Evolutionary conservation across 768 basidiomycete species (phyloP).

Genomic region (Suillus lakei): DNA sequence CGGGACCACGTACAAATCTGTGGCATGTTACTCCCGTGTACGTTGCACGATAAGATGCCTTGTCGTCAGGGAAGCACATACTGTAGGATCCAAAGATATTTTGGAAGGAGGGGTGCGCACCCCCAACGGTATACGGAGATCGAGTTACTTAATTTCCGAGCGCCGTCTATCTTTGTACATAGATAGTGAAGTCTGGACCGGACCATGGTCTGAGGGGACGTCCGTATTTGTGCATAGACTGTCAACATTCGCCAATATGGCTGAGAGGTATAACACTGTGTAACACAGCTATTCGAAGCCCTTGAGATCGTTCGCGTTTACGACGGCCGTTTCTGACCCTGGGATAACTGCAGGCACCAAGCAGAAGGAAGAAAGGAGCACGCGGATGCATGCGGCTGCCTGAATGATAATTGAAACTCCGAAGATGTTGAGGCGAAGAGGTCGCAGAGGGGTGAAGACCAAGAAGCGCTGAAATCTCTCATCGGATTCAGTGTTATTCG

Average conservation of each 20-base stretch:
- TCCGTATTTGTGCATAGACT: background rate
- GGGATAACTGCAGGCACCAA: constrained; percentile 3
- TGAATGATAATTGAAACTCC: constrained; percentile 19
- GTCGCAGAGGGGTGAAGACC: constrained; percentile 7
- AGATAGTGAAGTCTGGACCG: background rate
- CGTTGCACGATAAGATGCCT: background rate
- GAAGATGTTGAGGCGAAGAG: constrained; percentile 6
- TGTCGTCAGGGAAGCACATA: background rate
- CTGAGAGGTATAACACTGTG: background rate
- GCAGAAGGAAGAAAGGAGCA: constrained; percentile 1
- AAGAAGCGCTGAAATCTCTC: constrained; percentile 13
- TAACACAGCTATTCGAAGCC: background rate
- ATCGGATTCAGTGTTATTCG: constrained; percentile 11
- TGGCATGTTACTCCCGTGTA: background rate
- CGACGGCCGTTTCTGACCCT: constrained; percentile 3
- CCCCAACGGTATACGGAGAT: background rate
- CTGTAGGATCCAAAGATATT: background rate
- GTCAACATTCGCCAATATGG: background rate
- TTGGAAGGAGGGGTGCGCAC: background rate
- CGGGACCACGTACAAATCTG: background rate
- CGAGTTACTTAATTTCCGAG: background rate
- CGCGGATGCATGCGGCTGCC: constrained; percentile 3
- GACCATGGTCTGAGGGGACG: background rate
- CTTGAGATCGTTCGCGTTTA: constrained; percentile 1
- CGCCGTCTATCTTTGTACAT: background rate